Evolutionary conservation across 768 basidiomycete genomes (phyloP), one percentile per base, ranked within the genome.

Genomic region (Exsudoporus frostii): DNA sequence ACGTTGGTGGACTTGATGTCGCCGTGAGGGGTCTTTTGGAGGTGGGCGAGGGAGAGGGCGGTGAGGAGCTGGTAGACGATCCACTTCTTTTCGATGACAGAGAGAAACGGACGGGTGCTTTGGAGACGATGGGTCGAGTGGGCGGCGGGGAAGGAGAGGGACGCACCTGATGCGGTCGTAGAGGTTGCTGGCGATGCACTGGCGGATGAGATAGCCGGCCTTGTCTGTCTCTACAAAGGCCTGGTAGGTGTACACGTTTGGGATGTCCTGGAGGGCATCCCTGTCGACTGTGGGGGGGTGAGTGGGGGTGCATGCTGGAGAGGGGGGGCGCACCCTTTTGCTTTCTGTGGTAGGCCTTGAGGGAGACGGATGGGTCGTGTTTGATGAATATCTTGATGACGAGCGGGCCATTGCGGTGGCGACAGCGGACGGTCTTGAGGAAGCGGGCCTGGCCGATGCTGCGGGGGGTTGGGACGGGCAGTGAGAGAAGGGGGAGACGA

Each of bases 1-100:
- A 99, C 84, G 68, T 99, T 99, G 71, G 95, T 92, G 5, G 92
- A 92, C 71, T 98, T 98, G 76, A 99, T 89, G 69, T 98, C 96
- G 10, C 97, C 97, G 70, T 99, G 97, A 2, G 95, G 82, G n/a
- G 95, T 76, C 74, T 95, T 90, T 45, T 87, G 84, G 50, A 84
- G 83, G 24, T 92, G 82, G 0, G 91, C 85, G 60, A 92, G 90
- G 22, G 88, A 81, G 38, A 99, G 78, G 3, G 87, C 92, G 25
- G 83, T 86, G 55, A 98, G 76, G 2, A 98, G 76, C 69, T 98
- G 97, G 65, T 93, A 99, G 0, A 89, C 86, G 53, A 98, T 92
- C 97, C 96, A 99, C 67, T 92, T 92, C 80, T 98, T 98, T 76
- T 99, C 97, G 22, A 98, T 80, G 55, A 78, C 69, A 56, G 84